phyloP scores from a whole-genome alignment of 148 eudicot genomes.

The Fagopyrum tataricum region DNA sequence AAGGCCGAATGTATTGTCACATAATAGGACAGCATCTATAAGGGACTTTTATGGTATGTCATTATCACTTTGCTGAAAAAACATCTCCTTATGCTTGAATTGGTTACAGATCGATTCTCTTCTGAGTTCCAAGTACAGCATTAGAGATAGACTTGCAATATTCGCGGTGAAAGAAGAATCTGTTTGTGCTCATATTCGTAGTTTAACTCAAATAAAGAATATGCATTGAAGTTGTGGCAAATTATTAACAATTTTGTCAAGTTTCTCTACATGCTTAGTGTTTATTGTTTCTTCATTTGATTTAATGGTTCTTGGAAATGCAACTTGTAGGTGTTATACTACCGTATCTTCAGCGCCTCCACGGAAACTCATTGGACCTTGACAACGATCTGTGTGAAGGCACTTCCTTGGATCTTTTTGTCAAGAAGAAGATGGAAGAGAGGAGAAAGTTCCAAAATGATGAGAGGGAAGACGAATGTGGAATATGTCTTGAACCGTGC shows the following conservation, averaged over 20 bases:
- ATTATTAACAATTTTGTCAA: background rate
- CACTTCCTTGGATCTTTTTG: constrained; percentile 16
- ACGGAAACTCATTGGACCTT: constrained; percentile 19
- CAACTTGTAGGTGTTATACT: constrained; percentile 40
- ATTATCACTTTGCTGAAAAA: background rate
- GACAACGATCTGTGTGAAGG: constrained; percentile 24
- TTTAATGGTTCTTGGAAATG: background rate
- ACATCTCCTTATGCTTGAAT: background rate
- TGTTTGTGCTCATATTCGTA: background rate
- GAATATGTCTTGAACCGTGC: constrained; percentile 70
- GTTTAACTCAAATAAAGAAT: background rate
- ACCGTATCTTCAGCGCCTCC: constrained; percentile 54
- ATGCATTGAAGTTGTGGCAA: background rate
- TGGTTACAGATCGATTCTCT: background rate
- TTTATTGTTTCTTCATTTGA: background rate
- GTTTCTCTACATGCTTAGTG: background rate
- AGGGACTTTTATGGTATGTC: constrained; percentile 48
- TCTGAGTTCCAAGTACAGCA: background rate
- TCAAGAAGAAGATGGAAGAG: constrained; percentile 24
- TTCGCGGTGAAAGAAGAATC: background rate
- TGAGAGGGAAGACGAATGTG: constrained; percentile 66
- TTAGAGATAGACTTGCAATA: background rate
- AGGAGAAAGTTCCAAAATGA: constrained; percentile 25
- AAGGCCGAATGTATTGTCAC: constrained; percentile 27
- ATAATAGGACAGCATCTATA: constrained; percentile 44